Base-by-base conservation (phyloP, 1,139 yeast genomes). In the Protomyces inundatus region DNA sequence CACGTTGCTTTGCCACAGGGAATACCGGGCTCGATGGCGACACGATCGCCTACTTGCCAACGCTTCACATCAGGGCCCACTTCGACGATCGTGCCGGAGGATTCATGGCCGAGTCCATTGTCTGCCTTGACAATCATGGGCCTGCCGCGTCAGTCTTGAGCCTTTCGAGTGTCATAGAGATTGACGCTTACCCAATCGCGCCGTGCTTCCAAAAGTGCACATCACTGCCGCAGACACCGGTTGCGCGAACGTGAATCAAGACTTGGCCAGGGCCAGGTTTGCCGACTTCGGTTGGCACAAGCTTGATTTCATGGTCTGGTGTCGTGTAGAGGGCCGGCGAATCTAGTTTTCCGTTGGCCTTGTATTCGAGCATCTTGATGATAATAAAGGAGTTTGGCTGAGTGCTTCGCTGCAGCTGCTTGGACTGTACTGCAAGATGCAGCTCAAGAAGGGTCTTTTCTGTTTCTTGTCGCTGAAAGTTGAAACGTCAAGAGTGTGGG, bases 171-270 rank as follows among this genome's bases (percentile, higher is more conserved):
- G 42, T n/a, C 2, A 39, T 39, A 10, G 42, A 39, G n/a, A 12
- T 10, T n/a, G 48, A 10, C 32, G 9, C 48, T 5, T n/a, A 42
- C 48, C 95, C 95, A 69, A 87, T 86, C 66, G 79, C 80, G 16
- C 95, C 95, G 67, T 84, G 85, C 63, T 83, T 81, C 72, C 84
- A 87, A 77, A 85, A 88, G 73, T 88, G 95, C 66, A 87, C 84
- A 74, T 88, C 96, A 3, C 90, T 85, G 6, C 95, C 95, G 74
- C 96, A 88, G 66, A 88, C 84, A 59, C 95, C 95, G 0, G 95
- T 88, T 65, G 81, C 80, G 60, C 78, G 74, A 66, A 83, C 77
- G 68, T 82, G 84, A 54, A 82, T 73, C 30, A 79, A 70, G 46
- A 79, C 80, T 69, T 80, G 76, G 40, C 77, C 77, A 2, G 75